Evolutionary conservation across 2,329 filamentous ascomycete species (phyloP).

Genomic region (Pseudogymnoascus sp.): DNA sequence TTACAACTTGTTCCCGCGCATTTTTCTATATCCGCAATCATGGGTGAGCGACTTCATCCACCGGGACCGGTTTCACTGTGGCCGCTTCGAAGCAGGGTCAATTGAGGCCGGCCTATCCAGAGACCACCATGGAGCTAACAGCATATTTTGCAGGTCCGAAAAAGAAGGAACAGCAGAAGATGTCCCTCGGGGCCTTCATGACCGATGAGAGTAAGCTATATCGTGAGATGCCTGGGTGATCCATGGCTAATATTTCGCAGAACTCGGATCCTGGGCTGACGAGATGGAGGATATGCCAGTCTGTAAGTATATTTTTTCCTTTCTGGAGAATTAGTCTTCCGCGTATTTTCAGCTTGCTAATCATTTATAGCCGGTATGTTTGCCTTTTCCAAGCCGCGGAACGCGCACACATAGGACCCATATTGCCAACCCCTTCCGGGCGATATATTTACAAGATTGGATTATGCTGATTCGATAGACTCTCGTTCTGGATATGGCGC

Average conservation of each 20-base stretch:
- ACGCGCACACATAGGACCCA: background rate
- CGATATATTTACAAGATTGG: background rate
- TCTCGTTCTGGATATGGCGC: conserved; percentile 28
- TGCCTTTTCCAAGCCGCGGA: background rate
- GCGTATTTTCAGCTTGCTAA: conserved; percentile 20
- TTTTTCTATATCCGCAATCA: conserved; percentile 10
- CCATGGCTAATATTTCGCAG: conserved; percentile 39
- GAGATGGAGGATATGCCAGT: conserved; percentile 75
- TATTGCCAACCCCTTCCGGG: background rate
- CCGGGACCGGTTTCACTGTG: background rate
- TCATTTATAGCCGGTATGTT: conserved; percentile 27
- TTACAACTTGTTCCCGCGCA: background rate
- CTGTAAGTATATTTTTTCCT: conserved; percentile 24
- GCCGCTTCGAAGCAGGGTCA: background rate
- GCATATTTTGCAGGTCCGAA: conserved; percentile 35
- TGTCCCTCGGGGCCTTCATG: conserved; percentile 96
- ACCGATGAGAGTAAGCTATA: conserved; percentile 70
- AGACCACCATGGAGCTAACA: background rate
- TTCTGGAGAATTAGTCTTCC: background rate
- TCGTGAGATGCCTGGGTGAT: conserved; percentile 35
- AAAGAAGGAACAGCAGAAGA: conserved; percentile 81
- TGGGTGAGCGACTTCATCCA: conserved; percentile 2
- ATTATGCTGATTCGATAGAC: conserved; percentile 20
- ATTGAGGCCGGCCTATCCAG: background rate
- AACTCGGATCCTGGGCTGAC: conserved; percentile 91